These are phyloP conservation scores for Crithidia brevicula DNA, from an alignment of 208 protist genomes.

Conservation along the genomic window DNA sequence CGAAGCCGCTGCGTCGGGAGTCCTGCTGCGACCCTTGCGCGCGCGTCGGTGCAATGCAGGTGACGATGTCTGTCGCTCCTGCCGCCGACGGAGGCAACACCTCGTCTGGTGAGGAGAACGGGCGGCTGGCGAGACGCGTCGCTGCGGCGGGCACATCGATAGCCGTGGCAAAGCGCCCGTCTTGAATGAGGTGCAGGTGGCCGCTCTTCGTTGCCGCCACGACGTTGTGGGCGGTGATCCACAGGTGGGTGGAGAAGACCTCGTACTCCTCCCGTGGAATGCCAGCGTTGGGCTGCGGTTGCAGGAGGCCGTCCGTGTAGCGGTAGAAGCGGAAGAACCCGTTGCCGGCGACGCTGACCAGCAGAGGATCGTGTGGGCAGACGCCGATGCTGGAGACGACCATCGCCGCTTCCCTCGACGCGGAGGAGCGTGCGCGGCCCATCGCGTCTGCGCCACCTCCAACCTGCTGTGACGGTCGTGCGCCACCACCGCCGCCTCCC, in stretches of 20 bases:
- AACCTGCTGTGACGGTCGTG: not conserved
- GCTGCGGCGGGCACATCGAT: slow-evolving; percentile 33
- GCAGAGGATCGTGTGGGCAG: slow-evolving; percentile 87
- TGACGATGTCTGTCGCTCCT: slow-evolving; percentile 23
- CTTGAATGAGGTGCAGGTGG: slow-evolving; percentile 86
- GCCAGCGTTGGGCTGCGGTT: slow-evolving; percentile 58
- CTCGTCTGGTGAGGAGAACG: not conserved
- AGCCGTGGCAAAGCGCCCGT: slow-evolving; percentile 54
- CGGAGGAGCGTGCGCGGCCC: not conserved
- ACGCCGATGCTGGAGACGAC: slow-evolving; percentile 78
- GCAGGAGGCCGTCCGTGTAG: slow-evolving; percentile 88
- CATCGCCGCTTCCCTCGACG: slow-evolving; percentile 6
- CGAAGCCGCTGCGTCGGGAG: slow-evolving; percentile 47
- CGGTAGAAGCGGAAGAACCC: slow-evolving; percentile 93
- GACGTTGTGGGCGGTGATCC: slow-evolving; percentile 85
- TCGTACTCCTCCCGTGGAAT: slow-evolving; percentile 65
- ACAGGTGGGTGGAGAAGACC: slow-evolving; percentile 91
- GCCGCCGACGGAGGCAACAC: not conserved
- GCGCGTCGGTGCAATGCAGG: slow-evolving; percentile 46
- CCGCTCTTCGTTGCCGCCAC: slow-evolving; percentile 86
- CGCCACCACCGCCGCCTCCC: not conserved
- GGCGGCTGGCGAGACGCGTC: not conserved
- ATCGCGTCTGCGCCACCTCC: not conserved
- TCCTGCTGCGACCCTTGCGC: slow-evolving; percentile 1
- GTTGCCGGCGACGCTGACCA: slow-evolving; percentile 91